Base-by-base conservation (phyloP, 108 stramenopile species). In the Hondaea fermentalgiana region DNA sequence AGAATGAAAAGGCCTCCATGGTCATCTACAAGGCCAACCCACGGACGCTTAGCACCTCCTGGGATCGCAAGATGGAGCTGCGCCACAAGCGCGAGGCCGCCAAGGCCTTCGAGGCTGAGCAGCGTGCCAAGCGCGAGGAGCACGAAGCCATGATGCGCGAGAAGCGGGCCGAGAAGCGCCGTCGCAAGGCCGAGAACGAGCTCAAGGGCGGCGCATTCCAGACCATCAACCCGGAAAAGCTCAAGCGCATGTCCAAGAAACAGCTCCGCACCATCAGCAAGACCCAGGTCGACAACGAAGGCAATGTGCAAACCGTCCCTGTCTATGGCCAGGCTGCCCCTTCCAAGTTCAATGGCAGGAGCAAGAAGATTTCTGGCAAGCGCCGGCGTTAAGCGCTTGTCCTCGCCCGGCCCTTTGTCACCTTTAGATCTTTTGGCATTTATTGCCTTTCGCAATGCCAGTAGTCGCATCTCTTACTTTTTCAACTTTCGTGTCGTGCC, bases 181-280 rank as follows among this genome's bases (percentile, higher is more conserved):
- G 25, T 5, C 87, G 87, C 35, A 60, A 59, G 43, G 25, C 25
- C 58, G 25, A 59, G 28, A 88, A 88, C 44, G 87, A 88, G 59
- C 60, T 88, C 87, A 35, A 60, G 87, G 43, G 42, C 60, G 87
- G 44, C 17, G 44, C 17, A 4, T 60, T 43, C 44, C 87, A 88
- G 47, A 45, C 44, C 60, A 88, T 88, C 60, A 88, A 88, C 87
- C 21, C 58, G n/a, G 25, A 60, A 8, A 88, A 59, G 59, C n/a
- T 88, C 87, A 88, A 88, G 59, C 29, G 35, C 43, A 60, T 88
- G 59, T 88, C 87, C 35, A 88, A 88, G 60, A 88, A 88, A 1
- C 58, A 88, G 59, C 59, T 88, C 43, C 87, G 87, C 59, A 35
- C 35, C 0, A 58, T 88, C 87, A 44, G 35, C 58, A 59, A 59